phyloP scores from a whole-genome alignment of 1,139 yeast species.

The Sugiyamaella grinbergsii region DNA sequence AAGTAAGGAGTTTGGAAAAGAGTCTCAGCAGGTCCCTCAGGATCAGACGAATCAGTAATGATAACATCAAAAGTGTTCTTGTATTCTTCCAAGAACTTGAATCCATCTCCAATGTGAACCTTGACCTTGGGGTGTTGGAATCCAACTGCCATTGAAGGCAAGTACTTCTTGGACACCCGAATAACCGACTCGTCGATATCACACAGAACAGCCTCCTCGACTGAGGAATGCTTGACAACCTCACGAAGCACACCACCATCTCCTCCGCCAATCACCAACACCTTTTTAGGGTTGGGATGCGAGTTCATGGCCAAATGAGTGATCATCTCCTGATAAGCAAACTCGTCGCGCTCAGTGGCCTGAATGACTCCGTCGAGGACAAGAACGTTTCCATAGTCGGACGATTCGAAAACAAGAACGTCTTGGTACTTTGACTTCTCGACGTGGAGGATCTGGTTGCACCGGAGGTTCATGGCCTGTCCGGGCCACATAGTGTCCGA shows the following conservation, averaged over 20 bases:
- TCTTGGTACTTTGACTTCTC: conserved; percentile 87
- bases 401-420: conserved; percentile 81
- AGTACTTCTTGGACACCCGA: conserved; percentile 73
- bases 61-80: conserved; percentile 78
- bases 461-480: conserved; percentile 85
- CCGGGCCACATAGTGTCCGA: conserved; percentile 93
- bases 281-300: conserved; percentile 88
- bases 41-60: conserved; percentile 92
- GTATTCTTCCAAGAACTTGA: conserved; percentile 80
- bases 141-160: conserved; percentile 81
- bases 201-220: conserved; percentile 84
- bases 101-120: conserved; percentile 87
- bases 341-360: conserved; percentile 93
- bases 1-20: conserved; percentile 87
- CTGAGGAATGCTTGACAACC: conserved; percentile 78
- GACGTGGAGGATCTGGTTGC: conserved; percentile 76
- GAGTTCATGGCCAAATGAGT: conserved; percentile 86
- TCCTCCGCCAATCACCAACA: conserved; percentile 92
- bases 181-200: conserved; percentile 93
- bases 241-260: conserved; percentile 96
- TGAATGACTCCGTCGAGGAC: conserved; percentile 91
- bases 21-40: conserved; percentile 94
- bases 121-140: conserved; percentile 79
- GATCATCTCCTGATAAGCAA: conserved; percentile 94
- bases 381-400: conserved; percentile 86